These are phyloP conservation scores for Komagataella ulmi DNA, from an alignment of 805 yeast genomes.

Conservation along the genomic window DNA sequence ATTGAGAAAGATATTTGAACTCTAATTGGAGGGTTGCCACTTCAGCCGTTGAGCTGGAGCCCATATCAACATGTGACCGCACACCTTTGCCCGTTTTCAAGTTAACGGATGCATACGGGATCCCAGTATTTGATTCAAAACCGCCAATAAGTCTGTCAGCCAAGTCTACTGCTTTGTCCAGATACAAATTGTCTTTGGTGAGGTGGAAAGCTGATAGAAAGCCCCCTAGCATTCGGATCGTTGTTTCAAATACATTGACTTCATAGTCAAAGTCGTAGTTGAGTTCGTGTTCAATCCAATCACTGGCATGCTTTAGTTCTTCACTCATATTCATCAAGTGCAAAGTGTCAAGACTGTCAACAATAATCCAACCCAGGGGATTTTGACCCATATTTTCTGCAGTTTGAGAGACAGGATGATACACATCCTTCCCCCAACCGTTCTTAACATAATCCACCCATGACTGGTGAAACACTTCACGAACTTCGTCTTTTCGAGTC, in stretches of 20 bases:
- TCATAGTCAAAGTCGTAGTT: slow-evolving; percentile 58
- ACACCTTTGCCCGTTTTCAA: slow-evolving; percentile 48
- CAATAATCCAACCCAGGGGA: slow-evolving; percentile 90
- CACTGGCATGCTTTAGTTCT: slow-evolving; percentile 48
- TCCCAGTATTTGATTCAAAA: slow-evolving; percentile 49
- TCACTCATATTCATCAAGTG: slow-evolving; percentile 59
- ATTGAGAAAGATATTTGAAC: slow-evolving; percentile 63
- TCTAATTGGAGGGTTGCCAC: slow-evolving; percentile 81
- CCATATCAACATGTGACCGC: slow-evolving; percentile 49
- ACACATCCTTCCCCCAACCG: slow-evolving; percentile 81
- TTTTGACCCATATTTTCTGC: slow-evolving; percentile 66
- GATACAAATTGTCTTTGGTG: slow-evolving; percentile 52
- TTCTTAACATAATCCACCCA: slow-evolving; percentile 66
- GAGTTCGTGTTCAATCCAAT: slow-evolving; percentile 65
- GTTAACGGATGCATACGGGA: slow-evolving; percentile 75
- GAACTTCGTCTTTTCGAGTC: slow-evolving; percentile 41
- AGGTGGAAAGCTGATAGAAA: slow-evolving; percentile 71
- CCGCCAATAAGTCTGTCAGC: slow-evolving; percentile 66
- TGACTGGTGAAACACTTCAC: slow-evolving; percentile 53
- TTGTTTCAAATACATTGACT: slow-evolving; percentile 86
- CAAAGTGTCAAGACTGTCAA: slow-evolving; percentile 77
- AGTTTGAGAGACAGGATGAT: slow-evolving; percentile 47
- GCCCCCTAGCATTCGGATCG: slow-evolving; percentile 90
- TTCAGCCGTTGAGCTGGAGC: slow-evolving; percentile 84
- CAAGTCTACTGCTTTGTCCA: slow-evolving; percentile 67